Base-by-base conservation (phyloP, 2,329 filamentous ascomycete genomes). In the Sporothrix curviconia region DNA sequence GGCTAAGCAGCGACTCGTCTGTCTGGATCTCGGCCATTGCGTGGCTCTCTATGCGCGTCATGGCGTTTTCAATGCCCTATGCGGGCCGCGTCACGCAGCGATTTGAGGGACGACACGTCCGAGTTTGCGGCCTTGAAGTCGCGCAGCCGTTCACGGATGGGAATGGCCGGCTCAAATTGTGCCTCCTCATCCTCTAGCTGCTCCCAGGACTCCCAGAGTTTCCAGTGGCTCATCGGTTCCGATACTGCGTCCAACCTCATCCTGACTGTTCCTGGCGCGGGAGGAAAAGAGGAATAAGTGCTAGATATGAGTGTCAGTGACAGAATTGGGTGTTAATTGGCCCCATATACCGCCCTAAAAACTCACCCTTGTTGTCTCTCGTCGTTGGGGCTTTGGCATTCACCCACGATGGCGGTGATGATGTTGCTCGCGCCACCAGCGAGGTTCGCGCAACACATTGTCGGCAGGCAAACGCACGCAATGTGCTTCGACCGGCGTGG, bases 131-230 rank as follows among this genome's bases (percentile, higher is more conserved):
- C 30, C 17, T 24, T 58, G 24, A 55, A 79, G 62, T 65, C 60
- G 28, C 69, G 69, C 25, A 81, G 68, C 14, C 69, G 69, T 37
- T 74, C 63, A 37, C 77, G 73, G 42, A 79, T 75, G 2, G 59
- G 59, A 11, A 7, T 37, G n/a, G n/a, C n/a, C n/a, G n/a, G n/a
- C n/a, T n/a, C n/a, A n/a, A n/a, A n/a, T n/a, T n/a, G n/a, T n/a
- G n/a, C n/a, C n/a, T n/a, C n/a, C n/a, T n/a, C n/a, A n/a, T n/a
- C n/a, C n/a, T n/a, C n/a, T n/a, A n/a, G n/a, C n/a, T n/a, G n/a
- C n/a, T n/a, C n/a, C n/a, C n/a, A n/a, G n/a, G n/a, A n/a, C n/a
- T n/a, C n/a, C n/a, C n/a, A n/a, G n/a, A n/a, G n/a, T n/a, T n/a
- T n/a, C n/a, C n/a, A n/a, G n/a, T n/a, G n/a, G n/a, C n/a, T n/a